Evolutionary conservation across 805 yeast genomes (phyloP).

Genomic region (Brettanomyces bruxellensis): DNA sequence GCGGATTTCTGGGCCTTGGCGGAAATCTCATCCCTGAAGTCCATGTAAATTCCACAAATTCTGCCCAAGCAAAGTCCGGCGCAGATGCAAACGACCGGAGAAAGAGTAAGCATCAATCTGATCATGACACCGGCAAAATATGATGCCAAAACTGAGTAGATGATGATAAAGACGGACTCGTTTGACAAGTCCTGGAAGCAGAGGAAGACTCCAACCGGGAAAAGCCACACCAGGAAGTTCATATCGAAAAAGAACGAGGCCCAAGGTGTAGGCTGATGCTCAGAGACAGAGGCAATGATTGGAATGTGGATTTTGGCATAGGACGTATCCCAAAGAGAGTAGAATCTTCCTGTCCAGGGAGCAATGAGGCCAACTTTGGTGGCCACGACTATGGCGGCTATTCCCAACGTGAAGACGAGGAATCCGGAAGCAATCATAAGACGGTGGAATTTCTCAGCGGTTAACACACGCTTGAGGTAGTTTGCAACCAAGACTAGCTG

Average conservation of each 20-base stretch:
- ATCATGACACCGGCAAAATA: slow-evolving; percentile 99
- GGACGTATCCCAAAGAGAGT: slow-evolving; percentile 95
- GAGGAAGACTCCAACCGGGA: slow-evolving; percentile 95
- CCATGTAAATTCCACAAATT: slow-evolving; percentile 72
- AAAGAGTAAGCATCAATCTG: slow-evolving; percentile 90
- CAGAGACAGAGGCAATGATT: slow-evolving; percentile 96
- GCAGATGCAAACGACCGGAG: slow-evolving; percentile 91
- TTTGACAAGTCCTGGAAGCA: slow-evolving; percentile 83
- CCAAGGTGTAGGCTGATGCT: slow-evolving; percentile 99
- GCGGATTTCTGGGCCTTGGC: slow-evolving; percentile 11
- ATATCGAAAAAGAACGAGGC: slow-evolving; percentile 95
- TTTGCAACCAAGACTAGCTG: slow-evolving; percentile 85
- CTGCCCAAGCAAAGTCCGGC: slow-evolving; percentile 86
- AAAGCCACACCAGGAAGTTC: slow-evolving; percentile 88
- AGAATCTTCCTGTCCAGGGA: slow-evolving; percentile 99
- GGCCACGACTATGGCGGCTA: slow-evolving; percentile 63
- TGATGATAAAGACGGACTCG: slow-evolving; percentile 88
- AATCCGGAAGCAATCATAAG: slow-evolving; percentile 54
- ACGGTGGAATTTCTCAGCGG: slow-evolving; percentile 63
- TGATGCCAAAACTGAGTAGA: slow-evolving; percentile 87
- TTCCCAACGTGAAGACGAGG: slow-evolving; percentile 51
- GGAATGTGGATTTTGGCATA: slow-evolving; percentile 98
- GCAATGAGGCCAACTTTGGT: slow-evolving; percentile 92
- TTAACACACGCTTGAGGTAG: slow-evolving; percentile 65
- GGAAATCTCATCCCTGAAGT: slow-evolving; percentile 31